Percentiles rank a stretch among this genome's conserved stretches.
Conservation (phyloP, 495 filamentous ascomycete genomes). For the Talaromyces thailandensis region DNA sequence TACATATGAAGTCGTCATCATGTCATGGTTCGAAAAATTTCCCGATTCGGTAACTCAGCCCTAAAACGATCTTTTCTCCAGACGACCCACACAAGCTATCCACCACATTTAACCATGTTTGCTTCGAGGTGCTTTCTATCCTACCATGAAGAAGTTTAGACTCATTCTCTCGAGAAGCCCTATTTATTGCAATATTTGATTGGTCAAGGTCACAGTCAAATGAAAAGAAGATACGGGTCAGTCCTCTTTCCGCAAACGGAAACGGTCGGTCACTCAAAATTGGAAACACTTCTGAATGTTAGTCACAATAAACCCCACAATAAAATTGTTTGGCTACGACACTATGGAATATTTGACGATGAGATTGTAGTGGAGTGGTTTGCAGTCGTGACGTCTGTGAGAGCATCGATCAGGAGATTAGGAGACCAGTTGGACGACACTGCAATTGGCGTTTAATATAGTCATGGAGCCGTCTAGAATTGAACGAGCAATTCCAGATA, state of each 20-base stretch:
- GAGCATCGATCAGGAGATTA: background rate
- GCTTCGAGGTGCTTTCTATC: background rate
- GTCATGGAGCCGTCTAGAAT: too few relatives aligned
- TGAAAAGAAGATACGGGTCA: background rate
- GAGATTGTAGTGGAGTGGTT: background rate
- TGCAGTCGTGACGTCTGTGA: background rate
- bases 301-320: background rate
- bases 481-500: too few relatives aligned
- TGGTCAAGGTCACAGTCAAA: background rate
- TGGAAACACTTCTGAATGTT: background rate
- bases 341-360: background rate
- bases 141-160: background rate
- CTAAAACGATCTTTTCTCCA: background rate
- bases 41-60: background rate
- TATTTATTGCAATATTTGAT: background rate
- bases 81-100: background rate
- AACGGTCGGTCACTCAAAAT: background rate
- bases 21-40: background rate
- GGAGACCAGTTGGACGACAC: too few relatives aligned
- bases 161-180: background rate
- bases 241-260: background rate
- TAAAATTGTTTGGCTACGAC: background rate
- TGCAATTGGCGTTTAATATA: too few relatives aligned
- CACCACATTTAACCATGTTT: too few relatives aligned
- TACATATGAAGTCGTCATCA: background rate